Base-by-base conservation (phyloP, 176 grass and related monocot genomes). In the Oryza glaberrima region DNA sequence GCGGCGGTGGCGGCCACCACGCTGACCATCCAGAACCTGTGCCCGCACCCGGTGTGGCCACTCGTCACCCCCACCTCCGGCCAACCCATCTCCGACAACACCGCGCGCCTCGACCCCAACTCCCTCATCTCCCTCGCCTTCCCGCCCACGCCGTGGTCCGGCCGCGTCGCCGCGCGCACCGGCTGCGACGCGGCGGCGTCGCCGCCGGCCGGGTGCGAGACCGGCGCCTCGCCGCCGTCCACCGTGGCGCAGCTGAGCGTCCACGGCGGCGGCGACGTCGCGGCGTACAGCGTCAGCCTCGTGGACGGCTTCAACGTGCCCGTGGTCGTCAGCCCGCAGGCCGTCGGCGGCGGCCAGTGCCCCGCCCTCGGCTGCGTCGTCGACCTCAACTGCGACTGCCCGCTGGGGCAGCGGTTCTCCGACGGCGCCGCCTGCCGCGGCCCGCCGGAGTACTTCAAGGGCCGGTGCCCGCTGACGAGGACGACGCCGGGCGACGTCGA, bases 231-330 rank as follows among this genome's bases (percentile, higher is more conserved):
- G 32, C 89, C 89, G 7, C 89, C 89, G 0, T 38, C 38, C 54
- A 84, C 81, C 54, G 23, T 77, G 30, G 70, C 56, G 14, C 85
- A 91, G 81, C 2, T 88, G 8, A 77, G 64, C 23, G 77, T 88
- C 74, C 82, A 88, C 90, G 34, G 67, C 61, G 79, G 73, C 1
- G 6, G 11, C 85, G 86, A 78, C 79, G 67, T 22, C 36, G 82
- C 82, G 22, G 7, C 61, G 10, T 92, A 89, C 83, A 85, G 83
- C 82, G 83, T 92, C 8, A 88, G 86, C 90, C 83, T 92, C 0
- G 78, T 88, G 1, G 82, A 92, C 79, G 90, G 90, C 9, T 92
- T 92, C 86, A 92, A 92, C 86, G 82, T 89, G 79, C 90, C 90
- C 11, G 14, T 73, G 13, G 83, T 89, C 11, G 8, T 92, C 26